Evolutionary conservation across 805 yeast species (phyloP), one percentile per base, ranked within the genome.

Genomic region (Isabelozyma heimii): DNA sequence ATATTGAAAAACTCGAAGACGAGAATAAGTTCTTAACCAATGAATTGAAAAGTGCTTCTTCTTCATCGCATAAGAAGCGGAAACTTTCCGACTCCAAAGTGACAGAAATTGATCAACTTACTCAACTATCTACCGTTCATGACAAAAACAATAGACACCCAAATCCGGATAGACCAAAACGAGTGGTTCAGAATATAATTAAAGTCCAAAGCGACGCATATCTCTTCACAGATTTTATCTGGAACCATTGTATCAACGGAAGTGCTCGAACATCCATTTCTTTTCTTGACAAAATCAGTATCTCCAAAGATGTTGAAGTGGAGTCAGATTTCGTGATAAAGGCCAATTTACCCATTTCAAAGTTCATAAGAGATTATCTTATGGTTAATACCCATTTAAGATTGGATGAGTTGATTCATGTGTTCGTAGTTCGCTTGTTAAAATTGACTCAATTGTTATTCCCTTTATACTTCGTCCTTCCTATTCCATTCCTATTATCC

Each of bases 401-500:
- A 50, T 65, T 84, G 39, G 87, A 83, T 55, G 63, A 71, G 16
- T 64, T 82, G 33, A 59, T 83, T 3, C 54, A 67, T n/a, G 67
- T 65, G n/a, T 72, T 82, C 44, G 56, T 67, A 35, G 45, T 45
- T 20, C 52, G 56, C 24, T 43, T 69, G 7, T 49, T 60, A 2
- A 52, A 52, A 7, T 48, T 69, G 14, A 61, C 75, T 1, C 65
- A 66, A 12, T 58, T 67, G 8, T 47, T 77, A 13, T 42, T 66
- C 5, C 47, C 52, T 5, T 63, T 76, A 35, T n/a, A 42, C 17
- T 13, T 12, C 14, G 52, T 73, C 2, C 52, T 77, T 1, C 62
- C 84, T 0, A 69, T 84, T 3, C 94, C 94, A 1, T 85, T 83
- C 58, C 53, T 87, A 12, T 58, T 85, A 2, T 73, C 87, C 0